Base-by-base conservation (phyloP, 2,329 filamentous ascomycete genomes). In the Nemania sp. region DNA sequence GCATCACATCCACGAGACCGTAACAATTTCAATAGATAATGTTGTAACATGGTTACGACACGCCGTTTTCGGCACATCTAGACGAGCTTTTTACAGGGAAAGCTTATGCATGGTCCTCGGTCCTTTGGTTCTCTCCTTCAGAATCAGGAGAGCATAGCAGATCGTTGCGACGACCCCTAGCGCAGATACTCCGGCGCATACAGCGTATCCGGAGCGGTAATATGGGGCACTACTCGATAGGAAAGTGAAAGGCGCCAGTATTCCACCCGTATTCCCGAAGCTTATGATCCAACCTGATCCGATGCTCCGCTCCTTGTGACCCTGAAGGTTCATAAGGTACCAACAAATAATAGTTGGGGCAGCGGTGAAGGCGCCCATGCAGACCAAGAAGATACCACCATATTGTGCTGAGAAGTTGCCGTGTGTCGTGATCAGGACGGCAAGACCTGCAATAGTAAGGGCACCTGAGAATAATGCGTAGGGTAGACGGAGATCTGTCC, bases 271-370 rank as follows among this genome's bases (percentile, higher is more conserved):
- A 46, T 70, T 70, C 0, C 69, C 69, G 40, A 71, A 64, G 12
- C 67, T 58, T 31, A 71, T 68, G 43, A 68, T 59, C 56, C 63
- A 70, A 1, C 58, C 69, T 5, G 63, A 62, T 4, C 67, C 68
- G 15, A 72, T 62, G 33, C 62, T 65, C 5, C 69, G 63, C 52
- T 68, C 45, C 12, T 44, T 52, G 48, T 71, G 68, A 5, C 68
- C 69, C 4, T 67, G 66, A 33, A 75, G 65, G 51, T 75, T 76
- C 61, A 75, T 76, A 6, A 73, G 59, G 1, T 72, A 65, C 74
- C 74, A 76, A 53, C 69, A 71, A 12, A 70, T 46, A 15, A 69
- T 61, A 15, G 62, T 53, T 1, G 62, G 55, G 3, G 60, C 66
- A 6, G 60, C 56, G 17, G 60, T 56, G 31, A 67, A 68, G 0